Base-by-base conservation (phyloP, 192 early-diverging fungal species). In the Coemansia asiatica region DNA sequence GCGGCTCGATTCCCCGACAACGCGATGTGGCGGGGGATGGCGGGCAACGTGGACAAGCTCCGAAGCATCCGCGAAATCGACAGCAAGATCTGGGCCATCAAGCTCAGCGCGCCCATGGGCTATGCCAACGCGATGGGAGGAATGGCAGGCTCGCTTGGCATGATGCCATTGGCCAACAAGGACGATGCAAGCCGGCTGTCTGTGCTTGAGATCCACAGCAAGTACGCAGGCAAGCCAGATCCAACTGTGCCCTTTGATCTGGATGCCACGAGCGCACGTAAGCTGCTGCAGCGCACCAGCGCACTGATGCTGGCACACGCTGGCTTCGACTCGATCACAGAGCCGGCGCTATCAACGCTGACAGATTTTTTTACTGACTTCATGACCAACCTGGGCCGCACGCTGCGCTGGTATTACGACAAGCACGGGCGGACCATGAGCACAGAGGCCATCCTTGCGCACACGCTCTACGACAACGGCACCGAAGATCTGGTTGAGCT, bases 321-420 rank as follows among this genome's bases (percentile, higher is more conserved):
- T 16, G 96, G 96, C 18, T 98, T 97, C 77, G 94, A 98, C 74
- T 84, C 91, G 74, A 83, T 86, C 26, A 84, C 88, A 10, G 72
- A 75, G 21, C 67, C 73, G 46, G 90, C 92, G 15, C 60, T 95
- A 63, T 72, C 87, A 25, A 81, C 91, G 15, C 64, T 96, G 56
- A 87, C 88, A 44, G 95, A 94, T 63, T 86, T 95, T 48, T 84
- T 90, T 26, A 76, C 79, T 18, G 90, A 97, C 47, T 94, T 92
- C 68, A 77, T 98, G 23, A 49, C 78, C 48, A 98, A 94, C 65
- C 67, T 96, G 22, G 94, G 95, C 28, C 90, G 86, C 66, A 93
- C 89, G 1, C 61, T 97, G 47, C 84, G 91, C 27, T 63, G 84
- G 1, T 98, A 95, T 72, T 67, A 76, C 13, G 94, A 97, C 80